These are phyloP conservation scores for Hibiscus tridactylites DNA, from an alignment of 345 rosid species.

Conservation along the genomic window DNA sequence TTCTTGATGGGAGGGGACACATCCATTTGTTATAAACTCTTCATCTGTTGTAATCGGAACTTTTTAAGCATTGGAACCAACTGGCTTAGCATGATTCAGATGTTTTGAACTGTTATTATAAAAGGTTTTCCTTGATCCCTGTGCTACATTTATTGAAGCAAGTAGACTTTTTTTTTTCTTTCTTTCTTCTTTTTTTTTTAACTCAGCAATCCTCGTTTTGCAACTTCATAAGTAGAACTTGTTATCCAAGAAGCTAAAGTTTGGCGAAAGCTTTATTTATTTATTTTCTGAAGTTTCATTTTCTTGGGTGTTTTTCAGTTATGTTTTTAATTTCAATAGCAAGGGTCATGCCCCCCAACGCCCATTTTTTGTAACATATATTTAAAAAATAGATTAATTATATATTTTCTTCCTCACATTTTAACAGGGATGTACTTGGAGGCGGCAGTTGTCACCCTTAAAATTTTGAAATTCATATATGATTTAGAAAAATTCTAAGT, in stretches of 20 bases:
- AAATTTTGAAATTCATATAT: too few species aligned
- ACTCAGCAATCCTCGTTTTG: not conserved
- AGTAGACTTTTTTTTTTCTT: not conserved
- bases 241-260: not conserved
- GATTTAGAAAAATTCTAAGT: too few species aligned
- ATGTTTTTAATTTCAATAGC: too few species aligned
- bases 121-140: not conserved
- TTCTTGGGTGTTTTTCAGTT: not conserved
- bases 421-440: too few species aligned
- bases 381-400: too few species aligned
- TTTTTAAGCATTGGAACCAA: not conserved
- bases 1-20: conserved; percentile 12
- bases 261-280: not conserved
- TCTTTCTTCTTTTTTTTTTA: not conserved
- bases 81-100: not conserved
- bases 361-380: too few species aligned
- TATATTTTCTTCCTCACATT: too few species aligned
- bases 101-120: not conserved
- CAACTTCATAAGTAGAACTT: not conserved
- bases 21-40: not conserved
- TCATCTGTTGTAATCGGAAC: not conserved
- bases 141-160: not conserved
- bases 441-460: too few species aligned
- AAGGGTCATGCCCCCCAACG: too few species aligned
- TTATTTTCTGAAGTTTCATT: not conserved